Evolutionary conservation across 2,329 filamentous ascomycete species (phyloP).

Genomic region (Monosporascus sp.): DNA sequence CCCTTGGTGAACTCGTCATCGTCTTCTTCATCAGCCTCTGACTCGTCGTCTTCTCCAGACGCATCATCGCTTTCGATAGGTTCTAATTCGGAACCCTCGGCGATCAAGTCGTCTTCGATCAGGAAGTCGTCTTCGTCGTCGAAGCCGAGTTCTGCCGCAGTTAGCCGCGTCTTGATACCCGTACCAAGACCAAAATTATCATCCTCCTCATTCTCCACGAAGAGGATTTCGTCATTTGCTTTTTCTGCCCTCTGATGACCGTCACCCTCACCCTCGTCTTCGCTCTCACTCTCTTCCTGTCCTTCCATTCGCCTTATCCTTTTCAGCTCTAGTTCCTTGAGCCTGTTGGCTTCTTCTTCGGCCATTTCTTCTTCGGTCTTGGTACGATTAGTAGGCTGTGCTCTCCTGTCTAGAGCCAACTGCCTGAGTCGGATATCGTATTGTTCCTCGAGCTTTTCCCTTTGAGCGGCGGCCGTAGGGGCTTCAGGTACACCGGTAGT

Average conservation of each 20-base stretch:
- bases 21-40: slow-evolving; percentile 35
- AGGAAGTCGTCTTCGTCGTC: slow-evolving; percentile 94
- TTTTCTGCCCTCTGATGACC: slow-evolving; percentile 25
- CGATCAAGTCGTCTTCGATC: slow-evolving; percentile 82
- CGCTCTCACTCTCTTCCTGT: slow-evolving; percentile 44
- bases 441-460: slow-evolving; percentile 69
- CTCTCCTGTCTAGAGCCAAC: slow-evolving; percentile 76
- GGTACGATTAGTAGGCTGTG: slow-evolving; percentile 78
- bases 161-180: slow-evolving; percentile 52
- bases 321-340: slow-evolving; percentile 79
- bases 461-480: slow-evolving; percentile 50
- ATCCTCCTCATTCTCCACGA: slow-evolving; percentile 38
- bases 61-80: slow-evolving; percentile 48
- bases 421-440: slow-evolving; percentile 83
- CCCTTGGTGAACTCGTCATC: slow-evolving; percentile 71
- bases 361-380: slow-evolving; percentile 87
- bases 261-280: slow-evolving; percentile 28
- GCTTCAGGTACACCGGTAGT: slow-evolving; percentile 18
- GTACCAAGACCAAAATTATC: slow-evolving; percentile 56
- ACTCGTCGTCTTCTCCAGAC: slow-evolving; percentile 44
- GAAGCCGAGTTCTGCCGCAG: slow-evolving; percentile 61
- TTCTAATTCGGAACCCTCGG: slow-evolving; percentile 69
- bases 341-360: slow-evolving; percentile 67
- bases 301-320: slow-evolving; percentile 83
- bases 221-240: slow-evolving; percentile 9